Conservation (phyloP, 2,329 filamentous ascomycete genomes). For the Aspergillus sp. region DNA sequence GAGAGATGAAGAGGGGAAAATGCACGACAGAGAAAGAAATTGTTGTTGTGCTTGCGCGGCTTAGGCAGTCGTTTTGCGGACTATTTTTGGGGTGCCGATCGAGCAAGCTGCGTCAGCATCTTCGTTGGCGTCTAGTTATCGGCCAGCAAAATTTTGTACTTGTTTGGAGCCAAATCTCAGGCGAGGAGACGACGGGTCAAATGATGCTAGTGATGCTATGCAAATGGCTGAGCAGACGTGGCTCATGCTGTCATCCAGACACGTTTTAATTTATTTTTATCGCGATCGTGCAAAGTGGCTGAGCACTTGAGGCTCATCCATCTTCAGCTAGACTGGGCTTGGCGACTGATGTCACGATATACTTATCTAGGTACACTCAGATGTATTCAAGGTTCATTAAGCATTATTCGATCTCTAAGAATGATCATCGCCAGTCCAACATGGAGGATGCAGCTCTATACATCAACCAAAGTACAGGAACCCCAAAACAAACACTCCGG, state of each 20-base stretch:
- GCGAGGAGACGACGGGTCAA: neutral
- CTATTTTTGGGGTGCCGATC: conserved; percentile 27
- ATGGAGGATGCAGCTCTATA: conserved; percentile 12
- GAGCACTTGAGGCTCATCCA: conserved; percentile 7
- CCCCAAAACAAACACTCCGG: neutral
- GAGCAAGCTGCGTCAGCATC: conserved; percentile 19
- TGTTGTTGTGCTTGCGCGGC: conserved; percentile 11
- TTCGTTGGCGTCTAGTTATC: conserved; percentile 7
- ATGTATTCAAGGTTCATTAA: conserved; percentile 28
- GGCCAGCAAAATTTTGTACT: neutral
- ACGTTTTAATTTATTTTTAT: conserved; percentile 11
- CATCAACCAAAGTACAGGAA: conserved; percentile 6
- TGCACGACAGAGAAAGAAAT: conserved; percentile 8
- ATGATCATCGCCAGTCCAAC: conserved; percentile 13
- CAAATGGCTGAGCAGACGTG: conserved; percentile 8
- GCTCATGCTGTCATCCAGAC: conserved; percentile 8
- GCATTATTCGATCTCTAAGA: conserved; percentile 27
- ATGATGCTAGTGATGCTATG: conserved; percentile 1
- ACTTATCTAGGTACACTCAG: neutral
- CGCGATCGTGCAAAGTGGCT: conserved; percentile 2
- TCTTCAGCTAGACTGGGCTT: neutral
- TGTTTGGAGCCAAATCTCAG: neutral
- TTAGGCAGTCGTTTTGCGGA: conserved; percentile 24
- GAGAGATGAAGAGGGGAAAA: conserved; percentile 1
- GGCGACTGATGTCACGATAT: neutral